Base-by-base conservation (phyloP, 2,329 filamentous ascomycete genomes). In the Tolypocladium capitatum region DNA sequence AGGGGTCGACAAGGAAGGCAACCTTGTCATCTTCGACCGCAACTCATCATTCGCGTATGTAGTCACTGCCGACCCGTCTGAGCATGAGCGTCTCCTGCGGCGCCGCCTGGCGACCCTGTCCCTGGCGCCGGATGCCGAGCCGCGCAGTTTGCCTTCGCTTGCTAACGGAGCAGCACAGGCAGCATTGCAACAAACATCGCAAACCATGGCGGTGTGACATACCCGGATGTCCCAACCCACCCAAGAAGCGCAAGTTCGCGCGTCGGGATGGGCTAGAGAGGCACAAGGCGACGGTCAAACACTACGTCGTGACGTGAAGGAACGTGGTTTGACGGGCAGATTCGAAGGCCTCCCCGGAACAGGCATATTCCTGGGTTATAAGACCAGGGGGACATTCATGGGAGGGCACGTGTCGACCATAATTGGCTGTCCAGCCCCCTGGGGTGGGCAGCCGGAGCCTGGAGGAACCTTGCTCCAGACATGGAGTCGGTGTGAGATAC, bases 111-210 rank as follows among this genome's bases (percentile, higher is more conserved):
- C 35, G 18, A 28, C 38, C 38, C 30, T 30, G 24, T 42, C 16
- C 16, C 24, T 16, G 31, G 31, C 13, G 31, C 30, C 43, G 43
- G 20, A 21, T 14, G n/a, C 28, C 13, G 27, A 42, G 13, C 27
- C 36, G 21, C 27, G 30, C 38, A 33, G 5, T 24, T 20, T n/a
- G 38, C 35, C 35, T n/a, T 24, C 28, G 35, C 35, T 31, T 43
- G 41, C 48, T 46, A 43, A 46, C 40, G 7, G 13, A 33, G 10
- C 31, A n/a, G 16, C 46, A 49, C 52, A 69, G 67, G 46, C 66
- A 69, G 55, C 67, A 69, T 52, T 64, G 65, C 49, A 68, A 69
- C 55, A 69, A 69, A 43, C 67, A 69, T 50, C 59, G 63, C 27
- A 69, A 68, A 50, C 67, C 67, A 16, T 69, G 64, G 63, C 62